Evolutionary conservation across 345 rosid species (phyloP).

Genomic region (Jatropha curcas): DNA sequence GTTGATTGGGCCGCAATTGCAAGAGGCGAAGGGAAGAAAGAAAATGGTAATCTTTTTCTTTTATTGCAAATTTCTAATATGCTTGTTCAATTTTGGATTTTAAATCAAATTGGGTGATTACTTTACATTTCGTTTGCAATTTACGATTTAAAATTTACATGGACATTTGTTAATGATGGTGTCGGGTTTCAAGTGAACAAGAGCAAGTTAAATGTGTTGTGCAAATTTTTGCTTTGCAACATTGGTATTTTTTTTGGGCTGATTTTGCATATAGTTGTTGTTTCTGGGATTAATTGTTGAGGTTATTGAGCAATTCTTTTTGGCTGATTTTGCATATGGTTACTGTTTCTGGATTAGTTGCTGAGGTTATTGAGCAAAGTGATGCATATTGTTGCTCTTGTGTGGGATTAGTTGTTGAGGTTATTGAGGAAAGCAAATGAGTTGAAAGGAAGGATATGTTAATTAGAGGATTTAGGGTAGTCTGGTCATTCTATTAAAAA

Average conservation of each 20-base stretch:
- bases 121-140: neutral
- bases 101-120: neutral
- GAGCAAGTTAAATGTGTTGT: neutral
- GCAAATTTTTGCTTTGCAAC: neutral
- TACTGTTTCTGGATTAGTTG: too few species aligned
- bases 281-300: conserved; percentile 34
- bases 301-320: too few species aligned
- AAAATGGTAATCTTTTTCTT: conserved; percentile 25
- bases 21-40: conserved; percentile 72
- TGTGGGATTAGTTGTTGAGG: too few species aligned
- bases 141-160: neutral
- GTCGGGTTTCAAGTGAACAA: neutral
- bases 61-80: too few species aligned
- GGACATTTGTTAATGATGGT: neutral
- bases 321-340: too few species aligned
- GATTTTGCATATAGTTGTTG: neutral
- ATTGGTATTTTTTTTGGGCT: neutral
- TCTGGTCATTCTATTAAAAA: too few species aligned
- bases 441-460: too few species aligned
- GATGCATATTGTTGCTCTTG: too few species aligned
- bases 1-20: conserved; percentile 70
- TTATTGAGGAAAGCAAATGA: too few species aligned
- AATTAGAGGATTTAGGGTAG: too few species aligned
- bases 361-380: too few species aligned
- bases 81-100: neutral